Evolutionary conservation across 805 yeast species (phyloP).

Genomic region (Candida morakotiae): DNA sequence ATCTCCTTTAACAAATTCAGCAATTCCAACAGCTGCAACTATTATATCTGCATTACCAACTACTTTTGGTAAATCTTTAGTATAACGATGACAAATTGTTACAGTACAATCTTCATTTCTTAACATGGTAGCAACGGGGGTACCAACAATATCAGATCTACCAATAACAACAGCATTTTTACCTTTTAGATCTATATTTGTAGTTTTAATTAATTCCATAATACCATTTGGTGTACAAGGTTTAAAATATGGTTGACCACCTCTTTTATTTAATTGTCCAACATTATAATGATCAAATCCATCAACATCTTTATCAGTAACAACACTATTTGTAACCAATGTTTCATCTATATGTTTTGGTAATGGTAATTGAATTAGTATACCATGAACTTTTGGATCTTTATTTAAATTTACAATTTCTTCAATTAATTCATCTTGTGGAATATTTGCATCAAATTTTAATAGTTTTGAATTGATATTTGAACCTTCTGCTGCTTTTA

Average conservation of each 20-base stretch:
- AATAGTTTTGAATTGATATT: constrained; percentile 65
- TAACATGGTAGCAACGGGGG: constrained; percentile 83
- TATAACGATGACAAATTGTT: constrained; percentile 70
- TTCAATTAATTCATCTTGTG: constrained; percentile 57
- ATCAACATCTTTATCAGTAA: constrained; percentile 84
- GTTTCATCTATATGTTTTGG: constrained; percentile 80
- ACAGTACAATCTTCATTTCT: constrained; percentile 83
- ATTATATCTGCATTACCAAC: constrained; percentile 78
- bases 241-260: constrained; percentile 75
- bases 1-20: constrained; percentile 80
- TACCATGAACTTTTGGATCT: constrained; percentile 78
- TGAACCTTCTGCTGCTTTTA: constrained; percentile 84
- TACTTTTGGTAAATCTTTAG: constrained; percentile 45
- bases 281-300: constrained; percentile 88
- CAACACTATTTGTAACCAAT: constrained; percentile 74
- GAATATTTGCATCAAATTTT: constrained; percentile 57
- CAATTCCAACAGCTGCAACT: constrained; percentile 87
- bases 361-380: constrained; percentile 85
- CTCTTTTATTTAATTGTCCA: constrained; percentile 85
- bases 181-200: constrained; percentile 68
- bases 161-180: constrained; percentile 89
- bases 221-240: constrained; percentile 98
- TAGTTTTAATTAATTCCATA: constrained; percentile 69
- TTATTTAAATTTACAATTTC: constrained; percentile 62
- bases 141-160: constrained; percentile 93